Conservation (phyloP, 2,329 filamentous ascomycete species). For the Ascochyta rabiei region DNA sequence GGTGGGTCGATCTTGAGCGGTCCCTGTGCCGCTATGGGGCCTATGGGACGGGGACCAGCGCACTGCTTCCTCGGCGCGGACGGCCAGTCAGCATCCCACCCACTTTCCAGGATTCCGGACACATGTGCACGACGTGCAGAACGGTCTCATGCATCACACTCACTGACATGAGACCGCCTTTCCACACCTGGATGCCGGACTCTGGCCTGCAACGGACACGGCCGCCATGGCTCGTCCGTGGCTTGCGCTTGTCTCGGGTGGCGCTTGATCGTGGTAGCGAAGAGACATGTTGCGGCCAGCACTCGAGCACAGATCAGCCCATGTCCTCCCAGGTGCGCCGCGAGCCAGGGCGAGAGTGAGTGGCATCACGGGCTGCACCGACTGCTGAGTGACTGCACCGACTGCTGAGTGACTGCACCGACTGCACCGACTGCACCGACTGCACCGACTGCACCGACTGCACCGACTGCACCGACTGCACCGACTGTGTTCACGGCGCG, state of each 20-base stretch:
- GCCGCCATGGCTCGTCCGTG: constrained; percentile 26
- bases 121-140: constrained; percentile 30
- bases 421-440: too few relatives aligned
- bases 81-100: constrained; percentile 26
- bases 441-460: too few relatives aligned
- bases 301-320: constrained; percentile 9
- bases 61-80: constrained; percentile 13
- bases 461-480: too few relatives aligned
- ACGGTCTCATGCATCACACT: constrained; percentile 31
- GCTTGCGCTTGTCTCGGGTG: constrained; percentile 25
- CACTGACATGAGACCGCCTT: constrained; percentile 31
- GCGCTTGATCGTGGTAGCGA: constrained; percentile 18
- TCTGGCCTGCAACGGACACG: constrained; percentile 24
- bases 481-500: neutral
- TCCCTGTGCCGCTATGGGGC: constrained; percentile 13
- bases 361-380: neutral
- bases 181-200: constrained; percentile 32
- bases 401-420: too few relatives aligned
- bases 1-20: constrained; percentile 13
- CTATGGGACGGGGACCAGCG: constrained; percentile 6
- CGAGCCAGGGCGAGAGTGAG: constrained; percentile 2
- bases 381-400: too few relatives aligned
- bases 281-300: constrained; percentile 16
- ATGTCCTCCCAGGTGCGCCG: constrained; percentile 1
- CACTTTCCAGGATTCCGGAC: constrained; percentile 35